These are phyloP conservation scores for Plasmopara viticola DNA, from an alignment of 352 stramenopile species.

Conservation along the genomic window DNA sequence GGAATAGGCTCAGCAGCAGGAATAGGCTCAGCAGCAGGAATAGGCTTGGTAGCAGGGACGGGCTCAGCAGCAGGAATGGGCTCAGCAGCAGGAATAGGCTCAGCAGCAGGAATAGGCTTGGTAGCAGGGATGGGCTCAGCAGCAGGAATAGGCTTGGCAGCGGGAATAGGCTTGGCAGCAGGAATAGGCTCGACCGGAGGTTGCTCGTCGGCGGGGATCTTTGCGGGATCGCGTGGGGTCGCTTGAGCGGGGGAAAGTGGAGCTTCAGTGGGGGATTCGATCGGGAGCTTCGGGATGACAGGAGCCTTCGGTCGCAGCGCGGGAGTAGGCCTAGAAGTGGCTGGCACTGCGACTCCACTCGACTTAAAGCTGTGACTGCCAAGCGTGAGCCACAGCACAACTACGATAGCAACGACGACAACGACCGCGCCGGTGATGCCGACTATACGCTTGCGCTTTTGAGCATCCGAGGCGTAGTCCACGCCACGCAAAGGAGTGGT, in stretches of 20 bases:
- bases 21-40: neutral
- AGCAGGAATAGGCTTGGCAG: neutral
- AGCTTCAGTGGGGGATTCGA: constrained; percentile 10
- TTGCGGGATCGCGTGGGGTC: neutral
- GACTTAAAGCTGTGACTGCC: constrained; percentile 26
- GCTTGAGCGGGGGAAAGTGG: constrained; percentile 1
- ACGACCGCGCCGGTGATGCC: constrained; percentile 26
- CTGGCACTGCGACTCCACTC: constrained; percentile 12
- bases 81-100: neutral
- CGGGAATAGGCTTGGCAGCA: neutral
- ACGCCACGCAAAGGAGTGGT: constrained; percentile 23
- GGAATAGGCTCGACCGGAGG: neutral
- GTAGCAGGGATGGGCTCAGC: neutral
- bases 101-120: neutral
- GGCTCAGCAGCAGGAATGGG: too few relatives aligned
- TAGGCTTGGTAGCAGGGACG: too few relatives aligned
- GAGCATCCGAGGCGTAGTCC: constrained; percentile 23
- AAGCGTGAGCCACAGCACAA: constrained; percentile 30
- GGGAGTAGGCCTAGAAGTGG: constrained; percentile 19
- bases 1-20: neutral
- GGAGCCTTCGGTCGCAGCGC: constrained; percentile 17
- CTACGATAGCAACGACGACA: constrained; percentile 20
- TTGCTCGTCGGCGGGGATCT: constrained; percentile 5
- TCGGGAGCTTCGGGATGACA: constrained; percentile 8
- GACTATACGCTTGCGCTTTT: constrained; percentile 31